These are phyloP conservation scores for Beauveria rudraprayagi DNA, from an alignment of 2,329 filamentous ascomycete genomes.

Conservation along the genomic window DNA sequence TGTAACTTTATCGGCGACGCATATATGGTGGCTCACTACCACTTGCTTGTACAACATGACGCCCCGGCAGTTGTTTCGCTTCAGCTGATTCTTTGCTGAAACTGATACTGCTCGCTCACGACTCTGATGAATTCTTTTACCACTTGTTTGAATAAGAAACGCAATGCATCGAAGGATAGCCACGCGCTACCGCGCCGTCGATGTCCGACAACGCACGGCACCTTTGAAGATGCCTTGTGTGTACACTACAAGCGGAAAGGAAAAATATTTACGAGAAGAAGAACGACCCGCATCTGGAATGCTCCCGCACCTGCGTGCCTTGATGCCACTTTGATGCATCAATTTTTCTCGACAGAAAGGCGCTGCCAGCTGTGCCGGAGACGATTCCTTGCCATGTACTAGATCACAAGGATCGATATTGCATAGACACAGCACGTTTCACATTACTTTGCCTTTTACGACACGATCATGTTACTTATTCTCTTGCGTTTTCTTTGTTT, in stretches of 20 bases:
- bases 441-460: conserved; percentile 14
- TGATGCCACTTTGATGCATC: background rate
- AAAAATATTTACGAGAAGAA: conserved; percentile 8
- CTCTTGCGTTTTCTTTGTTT: conserved; percentile 13
- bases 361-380: conserved; percentile 4
- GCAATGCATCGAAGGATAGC: conserved; percentile 14
- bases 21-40: conserved; percentile 18
- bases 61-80: conserved; percentile 11
- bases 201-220: conserved; percentile 2
- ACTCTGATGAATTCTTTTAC: conserved; percentile 32
- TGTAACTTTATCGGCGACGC: conserved; percentile 25
- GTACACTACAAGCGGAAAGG: conserved; percentile 11
- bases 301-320: background rate
- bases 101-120: conserved; percentile 27
- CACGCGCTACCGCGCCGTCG: background rate
- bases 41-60: conserved; percentile 28
- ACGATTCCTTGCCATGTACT: conserved; percentile 8
- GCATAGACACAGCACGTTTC: conserved; percentile 15
- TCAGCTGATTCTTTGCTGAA: conserved; percentile 8
- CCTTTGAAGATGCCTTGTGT: conserved; percentile 1
- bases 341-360: conserved; percentile 11
- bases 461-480: conserved; percentile 21
- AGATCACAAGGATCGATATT: conserved; percentile 12
- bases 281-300: background rate
- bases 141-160: conserved; percentile 24